phyloP scores from a whole-genome alignment of 345 rosid genomes.

The Kernera saxatilis region DNA sequence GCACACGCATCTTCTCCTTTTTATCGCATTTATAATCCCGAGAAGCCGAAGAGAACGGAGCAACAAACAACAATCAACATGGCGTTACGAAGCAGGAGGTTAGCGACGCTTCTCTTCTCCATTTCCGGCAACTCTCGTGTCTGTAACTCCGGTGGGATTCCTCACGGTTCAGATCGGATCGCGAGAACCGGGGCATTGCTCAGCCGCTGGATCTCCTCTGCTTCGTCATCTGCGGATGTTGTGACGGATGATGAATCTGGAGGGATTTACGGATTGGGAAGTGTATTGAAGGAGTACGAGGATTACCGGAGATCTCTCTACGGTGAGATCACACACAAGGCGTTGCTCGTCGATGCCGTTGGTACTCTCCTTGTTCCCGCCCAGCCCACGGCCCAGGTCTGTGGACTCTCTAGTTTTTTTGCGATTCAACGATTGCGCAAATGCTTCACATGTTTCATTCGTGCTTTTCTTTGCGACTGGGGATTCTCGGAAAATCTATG shows the following conservation, averaged over 20 bases:
- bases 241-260: slow-evolving; percentile 24
- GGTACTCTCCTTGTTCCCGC: slow-evolving; percentile 93
- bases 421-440: background rate
- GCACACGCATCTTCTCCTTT: background rate
- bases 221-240: slow-evolving; percentile 34
- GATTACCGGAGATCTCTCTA: slow-evolving; percentile 82
- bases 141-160: background rate
- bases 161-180: background rate
- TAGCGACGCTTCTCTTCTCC: slow-evolving; percentile 23
- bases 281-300: slow-evolving; percentile 67
- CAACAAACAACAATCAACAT: background rate
- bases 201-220: slow-evolving; percentile 26
- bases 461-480: background rate
- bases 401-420: background rate
- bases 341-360: slow-evolving; percentile 86
- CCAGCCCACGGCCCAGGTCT: slow-evolving; percentile 97
- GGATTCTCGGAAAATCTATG: background rate
- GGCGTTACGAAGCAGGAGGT: slow-evolving; percentile 28
- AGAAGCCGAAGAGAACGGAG: background rate
- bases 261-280: slow-evolving; percentile 33
- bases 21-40: background rate
- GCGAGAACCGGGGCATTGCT: slow-evolving; percentile 18
- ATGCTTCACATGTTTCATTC: background rate
- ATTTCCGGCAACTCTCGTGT: background rate
- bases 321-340: slow-evolving; percentile 80